These are phyloP conservation scores for Prunus armeniaca DNA, from an alignment of 306 rosid species.

Conservation along the genomic window DNA sequence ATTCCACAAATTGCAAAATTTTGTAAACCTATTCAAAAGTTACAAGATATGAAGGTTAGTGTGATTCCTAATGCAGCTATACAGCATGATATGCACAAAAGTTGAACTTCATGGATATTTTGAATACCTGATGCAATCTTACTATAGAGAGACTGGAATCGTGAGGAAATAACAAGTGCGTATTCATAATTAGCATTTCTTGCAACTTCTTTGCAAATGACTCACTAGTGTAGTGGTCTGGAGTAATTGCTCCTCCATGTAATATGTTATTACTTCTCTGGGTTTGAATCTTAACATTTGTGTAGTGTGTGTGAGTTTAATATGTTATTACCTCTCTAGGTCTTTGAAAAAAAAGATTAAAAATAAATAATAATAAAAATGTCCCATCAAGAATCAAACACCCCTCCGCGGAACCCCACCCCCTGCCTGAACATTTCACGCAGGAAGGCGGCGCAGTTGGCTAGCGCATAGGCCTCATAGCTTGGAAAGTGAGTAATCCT, in stretches of 20 bases:
- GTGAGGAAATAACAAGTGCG: conserved; percentile 92
- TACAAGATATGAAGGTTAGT: not conserved
- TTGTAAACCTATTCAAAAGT: conserved; percentile 62
- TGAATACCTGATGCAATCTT: conserved; percentile 63
- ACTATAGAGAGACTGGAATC: conserved; percentile 77
- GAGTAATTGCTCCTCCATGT: no score
- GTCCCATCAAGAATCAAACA: no score
- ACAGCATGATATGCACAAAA: conserved; percentile 5
- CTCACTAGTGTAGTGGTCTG: accelerated
- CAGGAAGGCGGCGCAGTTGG: conserved; percentile 60
- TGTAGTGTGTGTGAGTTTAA: no score
- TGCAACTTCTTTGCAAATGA: not conserved
- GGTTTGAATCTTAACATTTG: no score
- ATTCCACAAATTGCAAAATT: conserved; percentile 81
- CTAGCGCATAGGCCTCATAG: conserved; percentile 71
- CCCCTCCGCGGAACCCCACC: no score
- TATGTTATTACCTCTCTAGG: no score
- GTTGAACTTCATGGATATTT: not conserved
- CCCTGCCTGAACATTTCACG: no score
- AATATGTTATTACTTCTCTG: no score
- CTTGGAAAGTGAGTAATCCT: conserved; percentile 36
- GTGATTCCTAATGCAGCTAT: conserved; percentile 11
- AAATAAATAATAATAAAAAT: no score
- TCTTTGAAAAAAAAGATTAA: no score
- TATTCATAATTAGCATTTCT: conserved; percentile 84